Percentiles rank a stretch among this genome's conserved stretches.
These are phyloP conservation scores for Phytophthora hybrid DNA, from an alignment of 352 stramenopile genomes.

Conservation along the genomic window DNA sequence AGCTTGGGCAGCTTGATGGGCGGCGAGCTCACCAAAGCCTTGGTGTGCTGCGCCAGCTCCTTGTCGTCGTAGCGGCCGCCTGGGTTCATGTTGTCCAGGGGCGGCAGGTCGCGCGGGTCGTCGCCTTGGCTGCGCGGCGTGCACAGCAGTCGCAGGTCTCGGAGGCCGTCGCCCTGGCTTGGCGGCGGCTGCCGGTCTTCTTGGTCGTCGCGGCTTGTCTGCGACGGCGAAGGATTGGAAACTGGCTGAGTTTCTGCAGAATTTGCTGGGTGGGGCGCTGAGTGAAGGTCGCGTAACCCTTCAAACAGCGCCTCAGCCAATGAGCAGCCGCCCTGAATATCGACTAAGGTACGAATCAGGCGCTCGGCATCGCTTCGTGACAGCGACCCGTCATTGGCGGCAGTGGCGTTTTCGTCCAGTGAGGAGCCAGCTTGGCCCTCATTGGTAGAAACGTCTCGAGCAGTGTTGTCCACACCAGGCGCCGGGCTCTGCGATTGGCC, in stretches of 20 bases:
- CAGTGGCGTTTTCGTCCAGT: background rate
- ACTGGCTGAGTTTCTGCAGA: background rate
- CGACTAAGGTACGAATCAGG: background rate
- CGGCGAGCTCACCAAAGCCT: background rate
- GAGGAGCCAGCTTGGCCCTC: background rate
- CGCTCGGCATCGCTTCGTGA: background rate
- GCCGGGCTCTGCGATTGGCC: too few species aligned
- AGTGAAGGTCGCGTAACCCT: too few species aligned
- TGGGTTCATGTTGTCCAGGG: background rate
- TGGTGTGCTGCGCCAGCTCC: background rate
- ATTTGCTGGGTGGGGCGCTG: too few species aligned
- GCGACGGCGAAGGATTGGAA: too few species aligned
- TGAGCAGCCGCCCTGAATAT: background rate
- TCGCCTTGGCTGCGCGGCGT: too few species aligned
- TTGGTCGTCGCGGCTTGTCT: too few species aligned
- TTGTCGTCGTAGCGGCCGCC: conserved; percentile 3
- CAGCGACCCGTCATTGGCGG: background rate
- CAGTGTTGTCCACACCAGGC: background rate
- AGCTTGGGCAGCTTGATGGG: conserved; percentile 2
- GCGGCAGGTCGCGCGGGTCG: too few species aligned
- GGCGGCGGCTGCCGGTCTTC: too few species aligned
- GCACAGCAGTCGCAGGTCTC: too few species aligned
- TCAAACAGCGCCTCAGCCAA: too few species aligned
- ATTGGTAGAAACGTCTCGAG: background rate
- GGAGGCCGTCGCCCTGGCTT: too few species aligned